phyloP scores from a whole-genome alignment of 371 early-diverging fungal genomes.

The Pancytospora philotis region DNA sequence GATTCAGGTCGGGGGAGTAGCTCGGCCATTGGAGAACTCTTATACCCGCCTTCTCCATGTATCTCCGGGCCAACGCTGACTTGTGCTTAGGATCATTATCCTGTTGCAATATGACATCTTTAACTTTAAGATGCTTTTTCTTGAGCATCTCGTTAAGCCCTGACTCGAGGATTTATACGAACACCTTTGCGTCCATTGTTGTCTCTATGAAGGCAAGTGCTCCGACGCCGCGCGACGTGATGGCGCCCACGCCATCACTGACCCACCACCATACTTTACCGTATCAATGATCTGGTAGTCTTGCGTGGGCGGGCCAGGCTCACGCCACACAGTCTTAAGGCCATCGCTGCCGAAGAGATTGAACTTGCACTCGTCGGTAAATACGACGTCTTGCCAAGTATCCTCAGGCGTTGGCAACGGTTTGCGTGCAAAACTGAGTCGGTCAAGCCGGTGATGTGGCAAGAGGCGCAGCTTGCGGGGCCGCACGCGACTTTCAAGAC shows the following conservation, averaged over 20 bases:
- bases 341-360: neutral
- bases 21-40: neutral
- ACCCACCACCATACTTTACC: neutral
- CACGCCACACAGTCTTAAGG: neutral
- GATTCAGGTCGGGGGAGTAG: slow-evolving; percentile 1
- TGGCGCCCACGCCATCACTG: slow-evolving; percentile 1
- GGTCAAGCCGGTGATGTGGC: too few species aligned
- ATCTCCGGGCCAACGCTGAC: neutral
- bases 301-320: neutral
- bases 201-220: neutral
- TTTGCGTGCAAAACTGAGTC: too few species aligned
- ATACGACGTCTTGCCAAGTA: slow-evolving; percentile 2
- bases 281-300: neutral
- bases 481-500: too few species aligned
- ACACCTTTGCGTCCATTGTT: neutral
- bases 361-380: neutral
- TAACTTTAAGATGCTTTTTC: neutral
- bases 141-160: neutral
- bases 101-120: neutral
- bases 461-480: too few species aligned
- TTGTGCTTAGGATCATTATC: slow-evolving; percentile 1
- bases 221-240: neutral
- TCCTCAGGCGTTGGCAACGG: too few species aligned
- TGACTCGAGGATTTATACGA: neutral
- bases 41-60: neutral